Evolutionary conservation across 257 asterid genomes (phyloP).

Genomic region (Handroanthus guayacan): DNA sequence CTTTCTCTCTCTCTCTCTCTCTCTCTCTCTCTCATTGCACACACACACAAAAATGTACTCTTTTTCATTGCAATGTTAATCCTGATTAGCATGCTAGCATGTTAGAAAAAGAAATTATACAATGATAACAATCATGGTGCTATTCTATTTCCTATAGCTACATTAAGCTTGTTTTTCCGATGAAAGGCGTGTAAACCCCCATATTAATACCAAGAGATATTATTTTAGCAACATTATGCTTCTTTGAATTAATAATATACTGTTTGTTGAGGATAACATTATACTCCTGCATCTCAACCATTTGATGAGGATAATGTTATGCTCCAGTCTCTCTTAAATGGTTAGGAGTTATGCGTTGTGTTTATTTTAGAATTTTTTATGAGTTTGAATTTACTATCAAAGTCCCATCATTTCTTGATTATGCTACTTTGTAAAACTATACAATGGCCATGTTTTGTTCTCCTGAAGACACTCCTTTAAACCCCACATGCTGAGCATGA

Average conservation of each 20-base stretch:
- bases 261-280: conserved; percentile 24
- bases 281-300: neutral
- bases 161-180: conserved; percentile 3
- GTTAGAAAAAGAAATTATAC: neutral
- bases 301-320: conserved; percentile 20
- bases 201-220: conserved; percentile 1
- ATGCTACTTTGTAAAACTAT: conserved; percentile 1
- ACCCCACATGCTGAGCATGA: neutral
- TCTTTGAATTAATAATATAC: neutral
- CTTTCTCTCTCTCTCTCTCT: neutral
- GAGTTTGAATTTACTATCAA: neutral
- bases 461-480: conserved; percentile 16
- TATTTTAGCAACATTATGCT: neutral
- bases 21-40: neutral
- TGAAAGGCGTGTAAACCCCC: neutral
- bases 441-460: conserved; percentile 2
- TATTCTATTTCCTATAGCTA: neutral
- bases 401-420: conserved; percentile 2
- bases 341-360: conserved; percentile 1
- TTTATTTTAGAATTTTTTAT: neutral
- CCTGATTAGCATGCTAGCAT: neutral
- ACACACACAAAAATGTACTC: too few species aligned
- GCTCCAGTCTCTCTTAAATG: conserved; percentile 8
- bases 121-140: neutral
- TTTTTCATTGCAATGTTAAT: neutral